Evolutionary conservation across 768 basidiomycete genomes (phyloP).

Genomic region (Heimioporus sp.): DNA sequence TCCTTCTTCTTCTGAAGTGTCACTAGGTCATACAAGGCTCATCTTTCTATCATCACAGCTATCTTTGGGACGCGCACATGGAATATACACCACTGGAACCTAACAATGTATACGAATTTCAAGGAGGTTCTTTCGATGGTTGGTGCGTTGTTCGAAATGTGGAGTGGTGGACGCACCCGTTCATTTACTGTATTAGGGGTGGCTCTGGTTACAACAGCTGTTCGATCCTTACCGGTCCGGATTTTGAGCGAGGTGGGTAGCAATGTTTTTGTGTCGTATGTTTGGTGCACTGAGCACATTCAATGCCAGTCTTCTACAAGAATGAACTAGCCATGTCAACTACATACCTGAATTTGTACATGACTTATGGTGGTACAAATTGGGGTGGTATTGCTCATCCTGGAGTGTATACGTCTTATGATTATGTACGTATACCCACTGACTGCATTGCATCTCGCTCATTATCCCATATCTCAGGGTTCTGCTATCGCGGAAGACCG

Average conservation of each 20-base stretch:
- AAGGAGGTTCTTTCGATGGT: conserved; percentile 52
- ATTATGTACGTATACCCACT: too few species aligned
- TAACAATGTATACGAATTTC: conserved; percentile 23
- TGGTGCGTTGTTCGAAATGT: conserved; percentile 44
- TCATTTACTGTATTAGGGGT: conserved; percentile 15
- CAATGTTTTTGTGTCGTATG: neutral
- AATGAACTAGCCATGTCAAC: conserved; percentile 19
- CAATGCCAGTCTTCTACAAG: conserved; percentile 19
- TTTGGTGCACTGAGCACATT: conserved; percentile 4
- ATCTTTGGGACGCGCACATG: conserved; percentile 41
- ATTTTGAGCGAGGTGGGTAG: conserved; percentile 22
- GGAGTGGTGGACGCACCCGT: neutral
- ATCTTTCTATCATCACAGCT: conserved; percentile 2
- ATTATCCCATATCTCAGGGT: too few species aligned
- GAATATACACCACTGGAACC: conserved; percentile 22
- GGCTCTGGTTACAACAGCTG: conserved; percentile 21
- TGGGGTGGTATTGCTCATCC: conserved; percentile 58
- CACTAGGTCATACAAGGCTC: neutral
- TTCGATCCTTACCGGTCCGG: conserved; percentile 20
- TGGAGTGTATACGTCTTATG: conserved; percentile 57
- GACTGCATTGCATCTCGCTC: too few species aligned
- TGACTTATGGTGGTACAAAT: conserved; percentile 64
- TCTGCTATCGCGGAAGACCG: conserved; percentile 51
- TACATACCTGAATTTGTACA: conserved; percentile 43
- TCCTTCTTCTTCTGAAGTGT: neutral